Conservation (phyloP, 2,329 filamentous ascomycete species). For the Pseudomassariella vexata region DNA sequence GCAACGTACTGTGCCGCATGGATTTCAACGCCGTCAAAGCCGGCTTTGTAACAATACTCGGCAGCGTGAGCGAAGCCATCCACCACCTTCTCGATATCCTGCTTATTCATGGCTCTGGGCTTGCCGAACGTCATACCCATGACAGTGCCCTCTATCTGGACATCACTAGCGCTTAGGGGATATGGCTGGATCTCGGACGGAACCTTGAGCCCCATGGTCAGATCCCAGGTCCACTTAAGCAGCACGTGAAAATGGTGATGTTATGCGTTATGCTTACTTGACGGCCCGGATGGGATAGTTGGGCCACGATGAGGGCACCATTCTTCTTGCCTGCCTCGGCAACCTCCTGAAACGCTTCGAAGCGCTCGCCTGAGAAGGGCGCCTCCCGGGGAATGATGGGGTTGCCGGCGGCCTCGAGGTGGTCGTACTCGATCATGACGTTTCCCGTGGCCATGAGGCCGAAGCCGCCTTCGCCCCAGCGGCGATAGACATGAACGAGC, state of each 20-base stretch:
- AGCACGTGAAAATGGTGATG: too few species aligned
- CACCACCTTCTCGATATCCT: slow-evolving; percentile 13
- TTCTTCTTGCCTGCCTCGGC: slow-evolving; percentile 43
- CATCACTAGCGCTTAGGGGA: slow-evolving; percentile 33
- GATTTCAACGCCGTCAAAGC: slow-evolving; percentile 34
- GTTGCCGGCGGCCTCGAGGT: slow-evolving; percentile 49
- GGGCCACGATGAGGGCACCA: slow-evolving; percentile 51
- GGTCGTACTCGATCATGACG: slow-evolving; percentile 52
- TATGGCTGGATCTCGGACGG: slow-evolving; percentile 27
- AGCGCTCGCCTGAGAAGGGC: slow-evolving; percentile 43
- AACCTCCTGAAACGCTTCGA: slow-evolving; percentile 47
- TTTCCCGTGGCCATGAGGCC: slow-evolving; percentile 55
- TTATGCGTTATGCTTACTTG: slow-evolving; percentile 36
- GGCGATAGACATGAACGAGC: slow-evolving; percentile 42
- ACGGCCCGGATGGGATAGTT: slow-evolving; percentile 58
- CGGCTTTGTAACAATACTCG: slow-evolving; percentile 16
- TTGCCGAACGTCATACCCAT: slow-evolving; percentile 43
- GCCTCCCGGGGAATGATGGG: slow-evolving; percentile 47
- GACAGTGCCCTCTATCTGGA: slow-evolving; percentile 28
- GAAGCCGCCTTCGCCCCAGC: slow-evolving; percentile 49
- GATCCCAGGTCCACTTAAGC: too few species aligned
- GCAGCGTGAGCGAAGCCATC: slow-evolving; percentile 46
- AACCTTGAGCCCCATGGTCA: too few species aligned
- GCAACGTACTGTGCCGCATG: slow-evolving; percentile 39
- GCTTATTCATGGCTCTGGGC: slow-evolving; percentile 17